Evolutionary conservation across 192 early-diverging fungal species (phyloP).

Genomic region (Geranomyces michiganensis): DNA sequence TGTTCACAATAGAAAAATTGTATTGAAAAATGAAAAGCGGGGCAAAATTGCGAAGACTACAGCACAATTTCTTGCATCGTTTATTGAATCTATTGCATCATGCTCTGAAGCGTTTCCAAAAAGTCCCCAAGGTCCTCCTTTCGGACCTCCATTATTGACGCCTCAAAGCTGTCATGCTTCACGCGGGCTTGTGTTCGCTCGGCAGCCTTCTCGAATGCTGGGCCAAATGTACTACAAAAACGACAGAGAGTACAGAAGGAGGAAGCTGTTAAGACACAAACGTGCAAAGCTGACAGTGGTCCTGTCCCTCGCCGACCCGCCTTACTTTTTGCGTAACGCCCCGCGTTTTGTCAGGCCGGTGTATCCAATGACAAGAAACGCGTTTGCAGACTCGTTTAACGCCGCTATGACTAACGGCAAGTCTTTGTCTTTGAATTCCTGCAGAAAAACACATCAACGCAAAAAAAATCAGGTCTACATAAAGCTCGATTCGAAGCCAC

Average conservation of each 20-base stretch:
- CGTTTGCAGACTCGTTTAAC: conserved; percentile 60
- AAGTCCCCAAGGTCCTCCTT: conserved; percentile 66
- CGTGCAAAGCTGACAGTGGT: neutral
- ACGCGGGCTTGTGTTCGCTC: conserved; percentile 63
- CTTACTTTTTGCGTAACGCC: conserved; percentile 47
- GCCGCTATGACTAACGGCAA: conserved; percentile 82
- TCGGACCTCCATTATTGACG: conserved; percentile 75
- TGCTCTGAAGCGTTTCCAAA: conserved; percentile 44
- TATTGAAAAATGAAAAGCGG: too few species aligned
- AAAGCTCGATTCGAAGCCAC: too few species aligned
- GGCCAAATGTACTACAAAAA: conserved; percentile 69
- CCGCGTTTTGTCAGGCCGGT: conserved; percentile 53
- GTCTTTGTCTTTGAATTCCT: conserved; percentile 72
- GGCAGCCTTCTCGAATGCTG: conserved; percentile 81
- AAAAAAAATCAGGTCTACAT: too few species aligned
- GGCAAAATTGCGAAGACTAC: too few species aligned
- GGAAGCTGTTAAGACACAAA: neutral
- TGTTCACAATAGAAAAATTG: too few species aligned
- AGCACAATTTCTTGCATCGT: too few species aligned
- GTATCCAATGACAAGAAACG: conserved; percentile 73
- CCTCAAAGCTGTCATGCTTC: conserved; percentile 81
- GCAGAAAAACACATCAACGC: neutral
- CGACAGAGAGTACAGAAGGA: conserved; percentile 11
- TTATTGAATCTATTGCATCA: conserved; percentile 28
- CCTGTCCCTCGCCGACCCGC: neutral